These are phyloP conservation scores for Apiospora saccharicola DNA, from an alignment of 2,329 filamentous ascomycete genomes.

Conservation along the genomic window DNA sequence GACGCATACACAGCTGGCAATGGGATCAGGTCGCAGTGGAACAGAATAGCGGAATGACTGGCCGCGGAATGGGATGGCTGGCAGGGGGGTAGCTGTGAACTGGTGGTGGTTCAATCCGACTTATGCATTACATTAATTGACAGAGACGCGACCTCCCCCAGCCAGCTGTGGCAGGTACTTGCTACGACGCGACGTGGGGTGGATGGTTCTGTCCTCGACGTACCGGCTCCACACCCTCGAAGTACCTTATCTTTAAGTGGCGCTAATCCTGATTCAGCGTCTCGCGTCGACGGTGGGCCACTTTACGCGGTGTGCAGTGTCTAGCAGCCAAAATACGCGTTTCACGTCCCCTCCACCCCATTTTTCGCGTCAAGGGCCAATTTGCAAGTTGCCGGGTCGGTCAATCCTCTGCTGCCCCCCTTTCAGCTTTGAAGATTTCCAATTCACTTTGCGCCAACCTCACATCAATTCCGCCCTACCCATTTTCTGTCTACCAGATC, in stretches of 20 bases:
- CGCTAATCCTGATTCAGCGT: background rate
- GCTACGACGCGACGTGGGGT: background rate
- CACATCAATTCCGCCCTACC: background rate
- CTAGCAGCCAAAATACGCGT: constrained; percentile 8
- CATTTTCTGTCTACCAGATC: background rate
- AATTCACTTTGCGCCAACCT: background rate
- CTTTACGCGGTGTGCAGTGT: constrained; percentile 14
- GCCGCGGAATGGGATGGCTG: background rate
- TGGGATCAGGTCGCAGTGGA: background rate
- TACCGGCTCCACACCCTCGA: background rate
- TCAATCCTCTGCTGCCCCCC: constrained; percentile 16
- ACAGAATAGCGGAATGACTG: background rate
- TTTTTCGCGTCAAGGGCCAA: constrained; percentile 23
- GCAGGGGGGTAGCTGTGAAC: constrained; percentile 8
- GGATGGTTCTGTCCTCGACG: background rate
- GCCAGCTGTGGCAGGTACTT: background rate
- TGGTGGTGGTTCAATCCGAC: background rate
- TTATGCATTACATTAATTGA: constrained; percentile 6
- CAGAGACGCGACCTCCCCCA: background rate
- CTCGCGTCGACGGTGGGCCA: constrained; percentile 1
- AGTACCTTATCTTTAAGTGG: background rate
- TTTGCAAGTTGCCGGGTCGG: background rate
- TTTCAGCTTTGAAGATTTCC: background rate
- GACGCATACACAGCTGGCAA: background rate
- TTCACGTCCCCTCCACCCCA: constrained; percentile 24